These are phyloP conservation scores for Talaromyces atroroseus DNA, from an alignment of 2,329 filamentous ascomycete genomes.

Conservation along the genomic window DNA sequence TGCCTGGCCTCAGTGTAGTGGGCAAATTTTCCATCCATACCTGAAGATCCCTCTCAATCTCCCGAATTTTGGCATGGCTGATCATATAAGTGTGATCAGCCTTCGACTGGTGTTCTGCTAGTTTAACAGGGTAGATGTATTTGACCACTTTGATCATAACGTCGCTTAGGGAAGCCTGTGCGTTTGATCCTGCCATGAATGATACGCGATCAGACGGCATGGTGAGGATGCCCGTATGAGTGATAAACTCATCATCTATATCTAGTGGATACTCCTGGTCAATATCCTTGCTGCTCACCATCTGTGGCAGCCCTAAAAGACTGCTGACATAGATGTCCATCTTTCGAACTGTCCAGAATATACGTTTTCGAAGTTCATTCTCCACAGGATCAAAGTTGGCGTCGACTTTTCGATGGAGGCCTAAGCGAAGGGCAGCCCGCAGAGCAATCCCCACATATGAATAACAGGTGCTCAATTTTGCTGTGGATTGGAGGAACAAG, in stretches of 20 bases:
- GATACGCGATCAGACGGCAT: conserved; percentile 53
- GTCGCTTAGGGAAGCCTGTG: conserved; percentile 53
- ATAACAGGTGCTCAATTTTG: conserved; percentile 73
- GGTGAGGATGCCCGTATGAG: conserved; percentile 41
- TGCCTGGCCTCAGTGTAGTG: conserved; percentile 69
- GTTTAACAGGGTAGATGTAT: conserved; percentile 60
- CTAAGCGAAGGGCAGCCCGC: conserved; percentile 69
- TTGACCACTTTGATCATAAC: conserved; percentile 58
- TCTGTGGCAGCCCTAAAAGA: conserved; percentile 44
- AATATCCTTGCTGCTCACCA: conserved; percentile 47
- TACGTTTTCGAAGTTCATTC: conserved; percentile 67
- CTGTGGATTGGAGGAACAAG: conserved; percentile 72
- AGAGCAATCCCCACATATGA: conserved; percentile 73
- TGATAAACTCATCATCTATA: conserved; percentile 45
- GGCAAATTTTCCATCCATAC: conserved; percentile 64
- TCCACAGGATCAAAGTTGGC: conserved; percentile 66
- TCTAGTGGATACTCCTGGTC: conserved; percentile 45
- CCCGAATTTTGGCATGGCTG: conserved; percentile 58
- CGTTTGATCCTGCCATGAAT: conserved; percentile 56
- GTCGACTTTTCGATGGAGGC: conserved; percentile 67
- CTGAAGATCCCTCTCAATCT: conserved; percentile 60
- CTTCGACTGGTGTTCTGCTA: conserved; percentile 38
- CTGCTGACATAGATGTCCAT: conserved; percentile 49
- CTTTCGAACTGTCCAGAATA: conserved; percentile 47
- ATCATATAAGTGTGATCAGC: conserved; percentile 55